phyloP scores from a whole-genome alignment of 352 stramenopile species.

The Albugo laibachii region DNA sequence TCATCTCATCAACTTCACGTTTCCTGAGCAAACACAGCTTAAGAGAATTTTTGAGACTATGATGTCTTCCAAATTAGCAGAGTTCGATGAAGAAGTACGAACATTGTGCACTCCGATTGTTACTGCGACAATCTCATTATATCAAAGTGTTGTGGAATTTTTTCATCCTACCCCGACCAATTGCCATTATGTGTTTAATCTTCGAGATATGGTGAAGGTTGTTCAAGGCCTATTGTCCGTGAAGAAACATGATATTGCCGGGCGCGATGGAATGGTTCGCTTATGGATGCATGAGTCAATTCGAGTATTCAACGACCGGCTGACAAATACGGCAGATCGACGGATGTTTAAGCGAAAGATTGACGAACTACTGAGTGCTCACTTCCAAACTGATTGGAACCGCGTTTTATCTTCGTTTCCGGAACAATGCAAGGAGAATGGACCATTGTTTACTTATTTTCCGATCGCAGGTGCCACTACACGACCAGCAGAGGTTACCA shows the following conservation, averaged over 20 bases:
- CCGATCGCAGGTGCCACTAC: constrained; percentile 27
- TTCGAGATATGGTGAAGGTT: constrained; percentile 84
- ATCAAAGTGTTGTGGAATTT: constrained; percentile 61
- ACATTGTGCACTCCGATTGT: constrained; percentile 48
- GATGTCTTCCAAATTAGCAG: constrained; percentile 60
- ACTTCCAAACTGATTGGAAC: constrained; percentile 65
- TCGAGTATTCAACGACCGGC: constrained; percentile 79
- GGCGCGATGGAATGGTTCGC: constrained; percentile 44
- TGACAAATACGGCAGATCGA: constrained; percentile 79
- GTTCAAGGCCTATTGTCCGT: constrained; percentile 74
- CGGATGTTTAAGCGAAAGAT: constrained; percentile 78
- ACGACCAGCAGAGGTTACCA: neutral
- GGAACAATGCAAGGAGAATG: constrained; percentile 58
- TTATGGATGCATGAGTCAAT: constrained; percentile 84
- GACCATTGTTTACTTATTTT: constrained; percentile 63
- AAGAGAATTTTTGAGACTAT: constrained; percentile 81
- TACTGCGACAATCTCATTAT: constrained; percentile 68
- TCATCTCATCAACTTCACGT: constrained; percentile 82
- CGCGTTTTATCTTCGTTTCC: constrained; percentile 29
- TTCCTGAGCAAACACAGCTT: constrained; percentile 61
- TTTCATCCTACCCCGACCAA: constrained; percentile 81
- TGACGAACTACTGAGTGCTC: constrained; percentile 45
- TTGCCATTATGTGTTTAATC: constrained; percentile 90
- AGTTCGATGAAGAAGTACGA: constrained; percentile 82
- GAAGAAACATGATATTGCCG: constrained; percentile 76